These are phyloP conservation scores for Eragrostis curvula DNA, from an alignment of 176 grass and related monocot genomes.

Conservation along the genomic window DNA sequence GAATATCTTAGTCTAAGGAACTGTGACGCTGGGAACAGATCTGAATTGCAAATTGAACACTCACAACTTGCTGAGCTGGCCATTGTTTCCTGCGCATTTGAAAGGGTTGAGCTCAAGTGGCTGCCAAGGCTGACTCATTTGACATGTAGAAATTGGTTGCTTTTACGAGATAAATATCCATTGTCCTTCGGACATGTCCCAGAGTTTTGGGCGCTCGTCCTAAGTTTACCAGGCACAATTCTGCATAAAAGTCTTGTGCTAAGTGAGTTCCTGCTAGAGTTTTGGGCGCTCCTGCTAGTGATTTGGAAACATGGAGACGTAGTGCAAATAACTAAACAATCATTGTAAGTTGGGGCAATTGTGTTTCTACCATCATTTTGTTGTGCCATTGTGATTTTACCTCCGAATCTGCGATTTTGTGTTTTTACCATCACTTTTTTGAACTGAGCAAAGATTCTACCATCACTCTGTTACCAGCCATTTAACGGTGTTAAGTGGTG, in stretches of 20 bases:
- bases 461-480: no score
- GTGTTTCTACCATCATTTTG: no score
- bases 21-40: neutral
- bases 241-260: neutral
- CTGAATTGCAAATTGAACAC: neutral
- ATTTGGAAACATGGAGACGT: no score
- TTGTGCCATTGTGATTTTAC: no score
- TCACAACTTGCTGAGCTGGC: neutral
- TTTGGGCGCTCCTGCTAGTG: no score
- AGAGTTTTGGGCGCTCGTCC: neutral
- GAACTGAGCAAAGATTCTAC: no score
- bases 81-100: neutral
- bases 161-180: neutral
- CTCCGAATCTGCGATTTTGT: no score
- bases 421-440: no score
- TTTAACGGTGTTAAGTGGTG: no score
- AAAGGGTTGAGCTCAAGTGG: neutral
- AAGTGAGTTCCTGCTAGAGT: slow-evolving; percentile 7
- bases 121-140: neutral
- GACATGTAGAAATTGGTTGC: neutral
- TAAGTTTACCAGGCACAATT: neutral
- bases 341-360: no score
- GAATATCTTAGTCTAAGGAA: neutral
- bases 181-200: neutral
- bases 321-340: no score